Percentiles rank a stretch among this genome's conserved stretches.
These are phyloP conservation scores for Aaosphaeria pasadenensis DNA, from an alignment of 2,329 filamentous ascomycete genomes.

Conservation along the genomic window DNA sequence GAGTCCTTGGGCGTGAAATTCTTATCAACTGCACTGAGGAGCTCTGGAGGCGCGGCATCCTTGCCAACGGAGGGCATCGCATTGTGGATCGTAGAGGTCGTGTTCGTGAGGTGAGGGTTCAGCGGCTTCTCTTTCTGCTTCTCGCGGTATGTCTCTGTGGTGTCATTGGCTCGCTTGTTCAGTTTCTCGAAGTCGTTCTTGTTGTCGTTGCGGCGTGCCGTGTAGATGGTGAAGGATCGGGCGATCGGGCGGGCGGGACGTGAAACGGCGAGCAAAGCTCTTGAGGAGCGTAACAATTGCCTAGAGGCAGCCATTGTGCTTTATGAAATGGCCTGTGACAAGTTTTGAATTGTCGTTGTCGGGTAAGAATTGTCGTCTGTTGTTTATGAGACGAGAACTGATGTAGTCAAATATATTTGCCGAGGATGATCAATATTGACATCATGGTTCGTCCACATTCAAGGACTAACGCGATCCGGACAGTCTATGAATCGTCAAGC, in stretches of 20 bases:
- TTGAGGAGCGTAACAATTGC: slow-evolving; percentile 44
- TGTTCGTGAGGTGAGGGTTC: slow-evolving; percentile 63
- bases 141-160: slow-evolving; percentile 53
- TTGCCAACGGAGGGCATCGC: slow-evolving; percentile 60
- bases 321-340: no score
- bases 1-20: slow-evolving; percentile 59
- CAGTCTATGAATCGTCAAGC: no score
- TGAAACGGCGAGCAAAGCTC: slow-evolving; percentile 36
- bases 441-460: slow-evolving; percentile 4
- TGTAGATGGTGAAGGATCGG: slow-evolving; percentile 31
- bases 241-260: slow-evolving; percentile 27
- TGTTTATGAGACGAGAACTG: neutral
- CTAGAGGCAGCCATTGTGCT: slow-evolving; percentile 46
- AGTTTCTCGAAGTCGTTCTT: slow-evolving; percentile 40
- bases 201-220: slow-evolving; percentile 9
- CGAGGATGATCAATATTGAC: slow-evolving; percentile 6
- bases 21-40: slow-evolving; percentile 55
- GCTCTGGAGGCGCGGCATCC: slow-evolving; percentile 57
- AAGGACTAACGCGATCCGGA: no score
- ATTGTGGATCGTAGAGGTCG: slow-evolving; percentile 61
- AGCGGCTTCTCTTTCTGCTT: slow-evolving; percentile 56
- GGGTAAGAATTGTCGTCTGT: no score
- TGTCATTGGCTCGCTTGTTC: slow-evolving; percentile 53
- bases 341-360: no score
- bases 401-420: neutral